Evolutionary conservation across 163 green algal genomes (phyloP).

Genomic region (Coccomyxa subellipsoidea): DNA sequence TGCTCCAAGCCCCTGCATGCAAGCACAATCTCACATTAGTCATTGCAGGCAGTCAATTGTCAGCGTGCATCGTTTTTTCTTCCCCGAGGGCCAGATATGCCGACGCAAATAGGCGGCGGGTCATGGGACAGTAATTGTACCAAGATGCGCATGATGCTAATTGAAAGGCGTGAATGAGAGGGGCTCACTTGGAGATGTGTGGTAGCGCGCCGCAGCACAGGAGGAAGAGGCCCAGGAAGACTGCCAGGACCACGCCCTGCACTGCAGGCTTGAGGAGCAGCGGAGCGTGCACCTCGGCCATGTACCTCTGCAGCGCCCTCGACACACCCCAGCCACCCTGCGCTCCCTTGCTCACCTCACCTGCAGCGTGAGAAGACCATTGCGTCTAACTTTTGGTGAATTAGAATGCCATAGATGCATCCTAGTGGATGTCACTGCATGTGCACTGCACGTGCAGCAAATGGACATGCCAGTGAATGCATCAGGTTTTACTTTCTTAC

Average conservation of each 20-base stretch:
- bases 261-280: slow-evolving; percentile 42
- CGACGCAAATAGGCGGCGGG: too few relatives aligned
- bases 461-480: background rate
- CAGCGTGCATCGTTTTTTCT: too few relatives aligned
- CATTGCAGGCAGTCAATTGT: too few relatives aligned
- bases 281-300: slow-evolving; percentile 67
- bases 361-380: background rate
- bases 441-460: too few relatives aligned
- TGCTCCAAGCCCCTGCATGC: slow-evolving; percentile 77
- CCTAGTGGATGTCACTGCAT: too few relatives aligned
- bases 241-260: slow-evolving; percentile 52
- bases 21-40: background rate
- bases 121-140: too few relatives aligned
- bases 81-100: too few relatives aligned
- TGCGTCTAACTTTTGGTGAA: background rate
- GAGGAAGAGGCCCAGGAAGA: slow-evolving; percentile 44
- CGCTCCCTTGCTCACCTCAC: background rate
- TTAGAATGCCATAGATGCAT: too few relatives aligned
- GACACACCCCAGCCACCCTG: slow-evolving; percentile 25
- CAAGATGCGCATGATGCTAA: too few relatives aligned
- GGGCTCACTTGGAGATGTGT: slow-evolving; percentile 20
- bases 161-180: too few relatives aligned
- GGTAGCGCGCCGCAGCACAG: slow-evolving; percentile 24
- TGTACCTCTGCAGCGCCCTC: slow-evolving; percentile 49
- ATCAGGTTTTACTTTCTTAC: too few relatives aligned